A percentile compares a stretch with the other conserved stretches of the same genome.
These are phyloP conservation scores for Puccinia polysora DNA, from an alignment of 1,284 basidiomycete species.

Conservation along the genomic window DNA sequence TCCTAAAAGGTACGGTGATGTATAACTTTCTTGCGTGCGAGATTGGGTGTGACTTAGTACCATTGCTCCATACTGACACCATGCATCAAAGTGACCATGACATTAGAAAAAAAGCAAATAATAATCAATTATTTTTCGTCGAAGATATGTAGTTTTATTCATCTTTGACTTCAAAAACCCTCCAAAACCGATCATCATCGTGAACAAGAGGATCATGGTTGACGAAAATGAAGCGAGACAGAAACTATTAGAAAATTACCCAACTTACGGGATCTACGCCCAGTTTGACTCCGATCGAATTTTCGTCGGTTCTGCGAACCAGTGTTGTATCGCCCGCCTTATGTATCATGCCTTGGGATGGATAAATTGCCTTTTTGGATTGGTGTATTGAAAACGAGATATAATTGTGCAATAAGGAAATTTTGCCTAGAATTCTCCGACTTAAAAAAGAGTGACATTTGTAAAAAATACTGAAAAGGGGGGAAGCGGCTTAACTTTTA, in stretches of 20 bases:
- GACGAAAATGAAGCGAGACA: not conserved
- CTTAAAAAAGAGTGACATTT: not conserved
- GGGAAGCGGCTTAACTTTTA: conserved; percentile 26
- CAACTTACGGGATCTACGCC: conserved; percentile 43
- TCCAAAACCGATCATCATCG: not conserved
- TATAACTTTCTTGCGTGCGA: conserved; percentile 26
- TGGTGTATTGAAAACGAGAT: no score
- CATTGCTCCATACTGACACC: conserved; percentile 35
- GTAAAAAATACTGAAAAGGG: not conserved
- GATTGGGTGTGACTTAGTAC: conserved; percentile 40
- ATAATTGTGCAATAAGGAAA: no score
- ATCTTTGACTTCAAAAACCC: not conserved
- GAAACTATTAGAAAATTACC: not conserved
- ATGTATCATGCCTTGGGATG: conserved; percentile 41
- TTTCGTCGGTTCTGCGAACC: conserved; percentile 36
- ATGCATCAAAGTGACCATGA: not conserved
- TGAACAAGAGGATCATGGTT: not conserved
- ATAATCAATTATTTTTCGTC: not conserved
- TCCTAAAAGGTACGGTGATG: conserved; percentile 34
- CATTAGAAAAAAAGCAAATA: not conserved
- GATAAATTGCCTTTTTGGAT: conserved; percentile 44
- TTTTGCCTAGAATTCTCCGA: no score
- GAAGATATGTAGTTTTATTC: not conserved
- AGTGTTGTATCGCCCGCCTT: conserved; percentile 36
- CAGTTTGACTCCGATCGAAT: conserved; percentile 37